A percentile compares a stretch with the other conserved stretches of the same genome.
These are phyloP conservation scores for Diaporthe velutina DNA, from an alignment of 2,329 filamentous ascomycete species.

Conservation along the genomic window DNA sequence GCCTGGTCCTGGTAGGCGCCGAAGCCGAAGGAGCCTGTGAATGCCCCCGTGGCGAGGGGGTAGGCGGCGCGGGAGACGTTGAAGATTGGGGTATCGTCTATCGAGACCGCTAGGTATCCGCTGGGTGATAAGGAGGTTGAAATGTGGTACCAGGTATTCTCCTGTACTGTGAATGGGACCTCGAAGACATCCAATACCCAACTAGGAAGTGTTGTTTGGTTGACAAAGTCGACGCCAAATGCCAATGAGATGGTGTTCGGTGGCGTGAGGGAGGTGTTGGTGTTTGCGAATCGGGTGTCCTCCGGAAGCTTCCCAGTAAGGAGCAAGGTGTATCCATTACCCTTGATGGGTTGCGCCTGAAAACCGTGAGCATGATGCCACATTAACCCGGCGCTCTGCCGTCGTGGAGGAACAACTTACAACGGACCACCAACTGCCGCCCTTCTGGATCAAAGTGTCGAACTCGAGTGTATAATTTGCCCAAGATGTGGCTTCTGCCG, in stretches of 20 bases:
- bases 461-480: conserved; percentile 55
- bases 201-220: conserved; percentile 50
- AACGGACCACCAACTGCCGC: conserved; percentile 55
- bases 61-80: conserved; percentile 40
- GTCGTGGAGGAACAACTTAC: conserved; percentile 38
- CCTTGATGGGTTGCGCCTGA: conserved; percentile 3
- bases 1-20: conserved; percentile 56
- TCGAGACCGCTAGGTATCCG: conserved; percentile 46
- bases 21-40: conserved; percentile 53
- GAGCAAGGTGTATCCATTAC: conserved; percentile 18
- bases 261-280: conserved; percentile 50
- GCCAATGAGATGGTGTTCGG: conserved; percentile 52
- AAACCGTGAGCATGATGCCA: not conserved
- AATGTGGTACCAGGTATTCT: conserved; percentile 54
- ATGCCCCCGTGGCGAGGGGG: conserved; percentile 10
- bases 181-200: conserved; percentile 46
- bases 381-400: not conserved
- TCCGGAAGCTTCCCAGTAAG: conserved; percentile 5
- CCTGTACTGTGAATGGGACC: conserved; percentile 45
- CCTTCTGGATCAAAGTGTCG: conserved; percentile 52
- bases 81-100: conserved; percentile 46
- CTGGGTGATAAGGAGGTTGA: conserved; percentile 45
- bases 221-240: conserved; percentile 51
- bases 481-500: conserved; percentile 43
- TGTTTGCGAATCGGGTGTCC: conserved; percentile 46